Evolutionary conservation across 2,329 filamentous ascomycete species (phyloP).

Genomic region (Verticillium nonalfalfae): DNA sequence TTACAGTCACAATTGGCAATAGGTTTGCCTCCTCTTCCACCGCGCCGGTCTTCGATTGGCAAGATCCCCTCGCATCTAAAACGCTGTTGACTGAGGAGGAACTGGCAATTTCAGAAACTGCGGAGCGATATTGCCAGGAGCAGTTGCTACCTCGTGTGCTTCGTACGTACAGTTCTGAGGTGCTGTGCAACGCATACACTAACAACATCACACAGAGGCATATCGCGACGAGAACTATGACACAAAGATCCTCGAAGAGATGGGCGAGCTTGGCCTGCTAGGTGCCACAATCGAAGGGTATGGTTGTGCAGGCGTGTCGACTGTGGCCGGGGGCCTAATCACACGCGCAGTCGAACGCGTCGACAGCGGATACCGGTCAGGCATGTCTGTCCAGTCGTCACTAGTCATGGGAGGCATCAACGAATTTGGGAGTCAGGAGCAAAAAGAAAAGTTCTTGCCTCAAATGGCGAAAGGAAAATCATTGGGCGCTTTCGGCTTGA

Average conservation of each 20-base stretch:
- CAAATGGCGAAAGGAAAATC: constrained; percentile 76
- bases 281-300: constrained; percentile 84
- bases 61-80: constrained; percentile 74
- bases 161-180: constrained; percentile 45
- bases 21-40: constrained; percentile 27
- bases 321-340: constrained; percentile 83
- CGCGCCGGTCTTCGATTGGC: constrained; percentile 68
- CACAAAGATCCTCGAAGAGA: constrained; percentile 77
- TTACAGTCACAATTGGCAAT: constrained; percentile 11
- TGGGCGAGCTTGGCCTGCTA: constrained; percentile 86
- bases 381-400: constrained; percentile 89
- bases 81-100: constrained; percentile 86
- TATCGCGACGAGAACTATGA: constrained; percentile 85
- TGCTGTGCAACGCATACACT: not conserved
- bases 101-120: constrained; percentile 80
- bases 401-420: constrained; percentile 91
- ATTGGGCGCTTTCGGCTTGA: constrained; percentile 81
- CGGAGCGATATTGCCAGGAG: constrained; percentile 92
- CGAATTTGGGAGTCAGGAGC: constrained; percentile 79
- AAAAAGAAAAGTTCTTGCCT: constrained; percentile 79
- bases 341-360: constrained; percentile 86
- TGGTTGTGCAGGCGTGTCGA: constrained; percentile 81
- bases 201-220: constrained; percentile 50
- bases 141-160: constrained; percentile 77
- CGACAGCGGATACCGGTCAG: constrained; percentile 85